Conservation (phyloP, 1,284 basidiomycete genomes). For the Irpex sp. region DNA sequence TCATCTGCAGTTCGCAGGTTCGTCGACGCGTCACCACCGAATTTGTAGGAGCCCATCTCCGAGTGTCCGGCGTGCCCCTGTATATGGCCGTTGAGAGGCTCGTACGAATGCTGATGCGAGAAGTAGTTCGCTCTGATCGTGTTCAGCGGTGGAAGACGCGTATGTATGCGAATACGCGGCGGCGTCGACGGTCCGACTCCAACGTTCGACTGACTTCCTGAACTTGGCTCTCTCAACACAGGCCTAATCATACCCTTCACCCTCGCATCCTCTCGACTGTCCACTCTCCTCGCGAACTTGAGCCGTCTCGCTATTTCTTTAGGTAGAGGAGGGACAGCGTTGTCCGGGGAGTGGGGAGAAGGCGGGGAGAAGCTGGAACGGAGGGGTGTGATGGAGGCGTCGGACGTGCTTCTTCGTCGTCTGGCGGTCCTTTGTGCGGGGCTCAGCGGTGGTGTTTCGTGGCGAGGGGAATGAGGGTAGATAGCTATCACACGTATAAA, state of each 20-base stretch:
- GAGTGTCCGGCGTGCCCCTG: not conserved
- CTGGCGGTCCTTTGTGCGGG: not conserved
- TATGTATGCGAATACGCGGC: slow-evolving; percentile 17
- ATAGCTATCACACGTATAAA: no score
- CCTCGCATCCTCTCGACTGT: not conserved
- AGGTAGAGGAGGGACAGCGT: not conserved
- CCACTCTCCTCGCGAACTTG: not conserved
- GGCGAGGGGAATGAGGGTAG: no score
- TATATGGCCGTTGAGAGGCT: not conserved
- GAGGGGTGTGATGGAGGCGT: not conserved
- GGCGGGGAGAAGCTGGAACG: not conserved
- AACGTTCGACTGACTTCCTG: no score
- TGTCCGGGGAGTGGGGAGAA: not conserved
- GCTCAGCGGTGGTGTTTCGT: no score
- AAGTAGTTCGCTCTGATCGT: not conserved
- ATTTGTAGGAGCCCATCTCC: not conserved
- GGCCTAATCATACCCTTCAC: no score
- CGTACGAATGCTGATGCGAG: not conserved
- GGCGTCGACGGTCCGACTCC: not conserved
- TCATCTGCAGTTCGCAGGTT: not conserved
- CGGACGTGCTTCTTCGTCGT: not conserved
- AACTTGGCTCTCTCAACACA: no score
- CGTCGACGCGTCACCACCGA: not conserved
- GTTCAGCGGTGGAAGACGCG: slow-evolving; percentile 24
- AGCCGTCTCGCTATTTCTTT: not conserved